phyloP scores from a whole-genome alignment of 352 stramenopile genomes.

The Peronosclerospora sorghi region DNA sequence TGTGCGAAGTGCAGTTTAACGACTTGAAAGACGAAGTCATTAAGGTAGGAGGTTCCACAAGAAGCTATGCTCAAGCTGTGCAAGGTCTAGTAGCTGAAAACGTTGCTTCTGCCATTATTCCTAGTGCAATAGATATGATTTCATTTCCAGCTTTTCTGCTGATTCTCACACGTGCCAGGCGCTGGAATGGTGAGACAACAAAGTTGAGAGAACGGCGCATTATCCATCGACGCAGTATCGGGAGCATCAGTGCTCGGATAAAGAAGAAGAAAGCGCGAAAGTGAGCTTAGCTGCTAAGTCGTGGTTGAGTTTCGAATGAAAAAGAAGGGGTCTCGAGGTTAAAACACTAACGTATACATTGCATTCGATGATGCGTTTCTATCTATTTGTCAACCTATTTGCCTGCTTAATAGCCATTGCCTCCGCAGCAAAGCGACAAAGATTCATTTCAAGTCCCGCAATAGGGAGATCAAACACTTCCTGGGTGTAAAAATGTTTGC shows the following conservation, averaged over 20 bases:
- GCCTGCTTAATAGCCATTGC: too few species aligned
- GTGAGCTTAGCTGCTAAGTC: too few species aligned
- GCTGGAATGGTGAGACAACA: conserved; percentile 16
- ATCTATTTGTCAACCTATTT: too few species aligned
- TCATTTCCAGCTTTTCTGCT: conserved; percentile 18
- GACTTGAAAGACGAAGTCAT: neutral
- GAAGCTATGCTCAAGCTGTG: conserved; percentile 1
- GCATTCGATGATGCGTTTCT: too few species aligned
- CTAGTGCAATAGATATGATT: conserved; percentile 10
- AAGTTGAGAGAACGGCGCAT: conserved; percentile 9
- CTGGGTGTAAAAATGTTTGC: too few species aligned
- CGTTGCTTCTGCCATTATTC: conserved; percentile 7
- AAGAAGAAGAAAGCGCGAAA: conserved; percentile 24
- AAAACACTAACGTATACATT: too few species aligned
- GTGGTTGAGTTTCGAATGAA: too few species aligned
- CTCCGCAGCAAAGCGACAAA: too few species aligned
- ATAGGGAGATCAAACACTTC: too few species aligned
- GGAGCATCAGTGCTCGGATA: conserved; percentile 5
- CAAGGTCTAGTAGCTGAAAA: conserved; percentile 9
- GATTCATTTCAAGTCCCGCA: too few species aligned
- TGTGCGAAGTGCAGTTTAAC: conserved; percentile 17
- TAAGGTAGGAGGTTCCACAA: neutral
- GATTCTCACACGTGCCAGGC: conserved; percentile 16
- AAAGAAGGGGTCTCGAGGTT: too few species aligned
- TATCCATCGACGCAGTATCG: conserved; percentile 16